Evolutionary conservation across 176 grass and related monocot species (phyloP), one percentile per base, ranked within the genome.

Genomic region (Chrysopogon serrulatus): DNA sequence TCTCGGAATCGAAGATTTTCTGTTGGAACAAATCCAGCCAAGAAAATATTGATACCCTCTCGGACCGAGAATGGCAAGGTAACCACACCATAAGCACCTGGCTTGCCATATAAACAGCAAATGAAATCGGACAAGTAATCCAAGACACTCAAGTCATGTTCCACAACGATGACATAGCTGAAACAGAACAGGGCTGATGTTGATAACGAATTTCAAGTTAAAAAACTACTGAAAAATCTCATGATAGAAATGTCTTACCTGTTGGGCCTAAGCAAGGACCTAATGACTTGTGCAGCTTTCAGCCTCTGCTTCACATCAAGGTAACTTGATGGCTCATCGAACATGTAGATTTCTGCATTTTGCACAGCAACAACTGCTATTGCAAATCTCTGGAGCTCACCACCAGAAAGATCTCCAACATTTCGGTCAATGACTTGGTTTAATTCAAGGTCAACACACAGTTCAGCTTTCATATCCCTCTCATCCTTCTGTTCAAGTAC

Each of bases 121-220:
- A 94, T 98, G 84, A 92, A 95, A 42, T 98, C 95, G 71, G 92
- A 95, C 84, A 97, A 82, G 83, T 98, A 95, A 84, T 95, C 95
- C 53, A 98, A 81, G 42, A 98, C 86, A 76, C 95, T 93, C 79
- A 95, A 79, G 66, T 98, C 95, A 56, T 98, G 95, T 40, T 98
- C 92, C 75, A 98, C 92, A 66, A 93, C 88, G 9, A 98, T 76
- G 69, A 97, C 90, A 94, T 94, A 94, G 78, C 92, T 97, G 87
- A 82, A 65, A 91, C 4, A 68, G 4, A 86, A 57, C 12, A 48
- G 81, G 3, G 35, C 28, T 30, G 28, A 48, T 42, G 31, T 51
- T 77, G 16, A 74, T 37, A 56, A 36, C 3, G 4, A 69, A 75
- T 69, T 63, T 40, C 2, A 69, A 28, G n/a, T 18, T 10, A 79